Evolutionary conservation across 2,329 filamentous ascomycete genomes (phyloP), one percentile per base, ranked within the genome.

Genomic region (Emydomyces testavorans): DNA sequence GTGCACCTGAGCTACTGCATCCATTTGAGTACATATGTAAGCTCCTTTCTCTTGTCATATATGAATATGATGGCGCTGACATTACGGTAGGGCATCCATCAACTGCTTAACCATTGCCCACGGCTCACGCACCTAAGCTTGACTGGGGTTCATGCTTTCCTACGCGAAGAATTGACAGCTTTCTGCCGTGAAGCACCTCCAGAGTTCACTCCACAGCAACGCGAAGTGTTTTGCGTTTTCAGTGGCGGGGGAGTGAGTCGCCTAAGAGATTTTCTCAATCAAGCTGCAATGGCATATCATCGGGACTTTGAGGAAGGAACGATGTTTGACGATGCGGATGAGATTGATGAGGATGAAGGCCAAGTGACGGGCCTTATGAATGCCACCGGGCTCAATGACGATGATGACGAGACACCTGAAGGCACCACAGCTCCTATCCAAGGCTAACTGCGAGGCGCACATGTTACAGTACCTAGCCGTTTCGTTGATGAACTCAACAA

Each of bases 1-100:
- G 92, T 98, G 7, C 92, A 98, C 71, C 75, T 98, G 32, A 95
- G 89, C 65, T 96, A 98, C 63, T 98, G 92, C 67, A 79, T 85
- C 34, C 83, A 85, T 54, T 68, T 98, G 45, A 92, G 84, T 1
- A 73, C 94, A 43, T 77, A 79, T 65, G 89, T 92, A 74, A 65
- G 80, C 70, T 42, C 49, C 32, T 4, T 32, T 18, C 18, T 26
- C 13, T 28, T 29, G 6, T 7, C 6, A 4, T 31, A 20, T 21
- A 13, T 24, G 40, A 46, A 38, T 21, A 5, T 32, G 28, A 26
- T 21, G 6, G 21, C 24, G 26, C 38, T 47, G 36, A 45, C 18
- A 44, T 18, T 26, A 23, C 15, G 37, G 7, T 26, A 94, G 88
- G 90, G 90, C 58, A 94, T 98, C 54, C 82, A 94, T 59, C 78